A percentile compares a stretch with the other conserved stretches of the same genome.
phyloP scores from a whole-genome alignment of 2,329 filamentous ascomycete species.

The Aspergillus sp. region DNA sequence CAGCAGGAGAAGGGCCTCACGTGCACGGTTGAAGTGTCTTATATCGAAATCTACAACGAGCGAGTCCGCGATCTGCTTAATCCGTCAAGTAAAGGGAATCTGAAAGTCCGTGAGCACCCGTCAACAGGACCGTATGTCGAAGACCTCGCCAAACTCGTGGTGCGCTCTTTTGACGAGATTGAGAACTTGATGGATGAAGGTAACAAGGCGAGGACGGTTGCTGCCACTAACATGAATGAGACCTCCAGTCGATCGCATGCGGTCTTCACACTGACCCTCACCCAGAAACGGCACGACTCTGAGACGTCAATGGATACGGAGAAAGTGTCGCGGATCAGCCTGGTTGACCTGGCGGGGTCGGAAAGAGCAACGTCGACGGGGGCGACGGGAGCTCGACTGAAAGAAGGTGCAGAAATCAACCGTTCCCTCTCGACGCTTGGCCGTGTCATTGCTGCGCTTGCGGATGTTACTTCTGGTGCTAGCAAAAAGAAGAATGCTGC shows the following conservation, averaged over 20 bases:
- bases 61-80: slow-evolving; percentile 91
- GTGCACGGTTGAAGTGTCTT: slow-evolving; percentile 95
- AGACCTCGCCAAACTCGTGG: slow-evolving; percentile 89
- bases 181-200: slow-evolving; percentile 98
- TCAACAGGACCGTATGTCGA: slow-evolving; percentile 97
- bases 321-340: slow-evolving; percentile 93
- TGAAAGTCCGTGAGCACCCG: slow-evolving; percentile 95
- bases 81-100: slow-evolving; percentile 86
- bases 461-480: slow-evolving; percentile 76
- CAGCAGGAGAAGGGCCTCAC: slow-evolving; percentile 66
- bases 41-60: slow-evolving; percentile 99
- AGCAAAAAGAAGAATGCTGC: slow-evolving; percentile 69
- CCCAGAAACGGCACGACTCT: slow-evolving; percentile 80
- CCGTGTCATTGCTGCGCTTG: slow-evolving; percentile 91
- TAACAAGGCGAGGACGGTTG: slow-evolving; percentile 96
- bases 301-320: slow-evolving; percentile 97
- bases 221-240: slow-evolving; percentile 99
- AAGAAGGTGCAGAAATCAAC: slow-evolving; percentile 98
- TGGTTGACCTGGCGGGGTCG: slow-evolving; percentile 95
- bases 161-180: slow-evolving; percentile 88
- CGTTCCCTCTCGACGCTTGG: slow-evolving; percentile 90
- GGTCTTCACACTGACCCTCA: slow-evolving; percentile 92
- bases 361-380: slow-evolving; percentile 96
- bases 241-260: slow-evolving; percentile 97
- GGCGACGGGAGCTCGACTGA: slow-evolving; percentile 85